phyloP scores from a whole-genome alignment of 1,284 basidiomycete genomes.

The Trametes versicolor region DNA sequence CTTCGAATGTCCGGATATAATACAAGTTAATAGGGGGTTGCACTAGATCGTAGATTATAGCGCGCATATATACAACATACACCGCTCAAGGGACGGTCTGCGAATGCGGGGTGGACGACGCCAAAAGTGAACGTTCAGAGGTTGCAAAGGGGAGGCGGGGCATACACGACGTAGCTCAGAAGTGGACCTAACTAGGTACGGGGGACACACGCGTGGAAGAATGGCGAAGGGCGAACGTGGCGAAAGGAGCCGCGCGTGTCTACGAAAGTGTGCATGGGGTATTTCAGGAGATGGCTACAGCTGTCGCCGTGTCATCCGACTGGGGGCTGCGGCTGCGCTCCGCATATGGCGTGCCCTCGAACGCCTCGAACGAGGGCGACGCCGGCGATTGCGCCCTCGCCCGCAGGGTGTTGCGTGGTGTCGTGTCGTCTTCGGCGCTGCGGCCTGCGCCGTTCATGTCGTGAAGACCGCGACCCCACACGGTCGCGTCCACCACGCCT shows the following conservation, averaged over 20 bases:
- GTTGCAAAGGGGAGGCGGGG: neutral
- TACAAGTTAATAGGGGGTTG: conserved; percentile 15
- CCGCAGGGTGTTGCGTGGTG: conserved; percentile 58
- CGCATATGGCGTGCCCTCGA: conserved; percentile 33
- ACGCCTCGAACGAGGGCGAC: conserved; percentile 32
- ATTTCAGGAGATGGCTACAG: conserved; percentile 25
- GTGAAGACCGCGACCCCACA: conserved; percentile 20
- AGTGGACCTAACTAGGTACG: neutral
- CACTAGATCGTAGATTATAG: conserved; percentile 31
- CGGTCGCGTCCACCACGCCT: conserved; percentile 42
- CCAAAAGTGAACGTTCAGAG: neutral
- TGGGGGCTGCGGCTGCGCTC: conserved; percentile 45
- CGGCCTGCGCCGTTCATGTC: conserved; percentile 29
- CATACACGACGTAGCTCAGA: conserved; percentile 10
- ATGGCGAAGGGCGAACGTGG: neutral
- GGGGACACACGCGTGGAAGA: conserved; percentile 5
- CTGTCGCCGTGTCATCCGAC: conserved; percentile 40
- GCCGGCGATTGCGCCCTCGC: conserved; percentile 45
- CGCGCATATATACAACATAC: conserved; percentile 30
- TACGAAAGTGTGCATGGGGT: neutral
- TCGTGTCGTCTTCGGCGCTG: conserved; percentile 51
- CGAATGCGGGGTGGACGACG: neutral
- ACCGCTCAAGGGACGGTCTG: neutral
- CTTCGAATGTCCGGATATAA: conserved; percentile 1
- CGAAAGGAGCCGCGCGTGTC: conserved; percentile 1